These are phyloP conservation scores for Parachaetomium inaequale DNA, from an alignment of 495 filamentous ascomycete species.

Conservation along the genomic window DNA sequence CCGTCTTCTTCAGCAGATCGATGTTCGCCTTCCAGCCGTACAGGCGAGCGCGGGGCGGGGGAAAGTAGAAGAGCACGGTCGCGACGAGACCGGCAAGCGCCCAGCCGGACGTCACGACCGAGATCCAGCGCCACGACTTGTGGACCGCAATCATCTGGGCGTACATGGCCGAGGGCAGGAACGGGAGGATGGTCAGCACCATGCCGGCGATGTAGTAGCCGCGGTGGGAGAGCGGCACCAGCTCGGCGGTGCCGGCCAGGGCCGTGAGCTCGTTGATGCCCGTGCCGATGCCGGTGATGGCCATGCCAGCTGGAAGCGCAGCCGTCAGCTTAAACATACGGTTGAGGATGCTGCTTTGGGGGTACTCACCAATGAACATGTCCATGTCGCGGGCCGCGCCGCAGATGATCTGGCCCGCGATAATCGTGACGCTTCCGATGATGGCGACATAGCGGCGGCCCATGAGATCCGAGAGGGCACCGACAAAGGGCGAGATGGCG, in stretches of 20 bases:
- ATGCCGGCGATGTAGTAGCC: constrained; percentile 65
- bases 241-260: constrained; percentile 56
- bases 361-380: constrained; percentile 58
- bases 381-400: constrained; percentile 64
- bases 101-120: constrained; percentile 59
- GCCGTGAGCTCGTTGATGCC: constrained; percentile 34
- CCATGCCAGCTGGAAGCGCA: constrained; percentile 30
- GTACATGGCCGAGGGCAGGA: constrained; percentile 65
- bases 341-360: too few relatives aligned
- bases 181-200: constrained; percentile 65
- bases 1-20: constrained; percentile 56
- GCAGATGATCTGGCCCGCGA: constrained; percentile 64
- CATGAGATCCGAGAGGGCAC: constrained; percentile 64
- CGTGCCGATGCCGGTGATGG: constrained; percentile 4
- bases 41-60: constrained; percentile 57
- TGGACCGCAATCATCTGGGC: constrained; percentile 63
- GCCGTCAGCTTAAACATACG: too few relatives aligned
- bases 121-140: constrained; percentile 61
- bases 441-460: constrained; percentile 67
- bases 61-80: constrained; percentile 63
- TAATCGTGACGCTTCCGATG: constrained; percentile 54
- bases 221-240: constrained; percentile 63
- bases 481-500: constrained; percentile 69
- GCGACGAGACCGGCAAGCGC: constrained; percentile 58
- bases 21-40: constrained; percentile 44